These are phyloP conservation scores for Globisporangium yorkense DNA, from an alignment of 352 stramenopile genomes.

Conservation along the genomic window DNA sequence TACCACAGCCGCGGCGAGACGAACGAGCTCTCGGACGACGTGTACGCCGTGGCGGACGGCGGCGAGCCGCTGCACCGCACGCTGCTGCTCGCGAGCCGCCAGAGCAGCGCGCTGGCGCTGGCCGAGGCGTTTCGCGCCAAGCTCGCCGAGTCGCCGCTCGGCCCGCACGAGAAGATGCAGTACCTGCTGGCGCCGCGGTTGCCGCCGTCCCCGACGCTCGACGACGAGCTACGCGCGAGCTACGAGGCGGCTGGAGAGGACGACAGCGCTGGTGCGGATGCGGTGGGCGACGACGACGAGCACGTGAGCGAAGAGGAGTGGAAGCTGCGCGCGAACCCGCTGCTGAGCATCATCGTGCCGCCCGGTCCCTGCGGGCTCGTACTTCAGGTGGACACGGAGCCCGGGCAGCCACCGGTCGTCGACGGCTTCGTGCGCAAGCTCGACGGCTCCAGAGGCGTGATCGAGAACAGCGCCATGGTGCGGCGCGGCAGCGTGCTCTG, in stretches of 20 bases:
- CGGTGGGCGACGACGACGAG: slow-evolving; percentile 25
- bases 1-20: slow-evolving; percentile 48
- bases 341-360: slow-evolving; percentile 68
- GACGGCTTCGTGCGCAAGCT: slow-evolving; percentile 70
- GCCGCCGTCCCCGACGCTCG: slow-evolving; percentile 1
- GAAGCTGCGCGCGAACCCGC: slow-evolving; percentile 53
- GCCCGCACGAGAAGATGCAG: slow-evolving; percentile 62
- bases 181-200: slow-evolving; percentile 28
- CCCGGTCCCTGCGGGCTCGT: slow-evolving; percentile 67
- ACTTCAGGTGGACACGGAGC: slow-evolving; percentile 39
- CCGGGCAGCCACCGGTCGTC: slow-evolving; percentile 37
- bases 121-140: slow-evolving; percentile 65
- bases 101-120: slow-evolving; percentile 42
- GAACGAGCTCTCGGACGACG: slow-evolving; percentile 47
- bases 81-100: slow-evolving; percentile 16
- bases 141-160: slow-evolving; percentile 62
- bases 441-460: slow-evolving; percentile 60
- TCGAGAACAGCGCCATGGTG: slow-evolving; percentile 72
- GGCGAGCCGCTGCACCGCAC: slow-evolving; percentile 14
- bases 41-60: slow-evolving; percentile 16
- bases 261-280: slow-evolving; percentile 10
- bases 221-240: slow-evolving; percentile 8
- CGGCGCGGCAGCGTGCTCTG: slow-evolving; percentile 59
- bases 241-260: slow-evolving; percentile 8
- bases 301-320: slow-evolving; percentile 59